Evolutionary conservation across 768 basidiomycete genomes (phyloP), one percentile per base, ranked within the genome.

Genomic region (Hygrophoropsis aurantiaca): DNA sequence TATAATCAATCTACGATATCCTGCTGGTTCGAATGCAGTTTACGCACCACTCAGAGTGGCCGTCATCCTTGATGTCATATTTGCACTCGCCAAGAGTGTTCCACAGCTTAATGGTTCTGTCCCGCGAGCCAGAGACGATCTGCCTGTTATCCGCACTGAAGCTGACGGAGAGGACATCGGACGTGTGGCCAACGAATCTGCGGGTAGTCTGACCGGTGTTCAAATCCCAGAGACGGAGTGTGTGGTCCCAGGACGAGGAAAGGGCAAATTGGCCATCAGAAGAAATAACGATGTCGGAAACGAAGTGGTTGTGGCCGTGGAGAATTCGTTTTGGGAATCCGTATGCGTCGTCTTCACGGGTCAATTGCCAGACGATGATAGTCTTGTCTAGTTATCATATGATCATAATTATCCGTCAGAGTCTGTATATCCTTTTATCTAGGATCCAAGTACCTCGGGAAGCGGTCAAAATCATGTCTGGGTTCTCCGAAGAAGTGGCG

Each of bases 351-450:
- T 94, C 88, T 51, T 90, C 88, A 56, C 97, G 90, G 59, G 95
- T 97, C 66, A 99, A 78, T 69, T 93, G 89, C 97, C 97, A 99
- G 66, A 97, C 94, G 67, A 99, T 97, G 78, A 97, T 91, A 46
- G 93, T 97, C 84, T 97, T 98, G 87, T 99, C 97, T 95, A 68
- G n/a, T n/a, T n/a, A n/a, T n/a, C n/a, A n/a, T n/a, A n/a, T n/a
- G n/a, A n/a, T n/a, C n/a, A n/a, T n/a, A n/a, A 53, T 55, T 53
- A 57, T 55, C 36, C 49, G 50, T 46, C 50, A 61, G 57, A 60
- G 58, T 55, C 56, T 61, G 59, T 49, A 42, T 53, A 47, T 19
- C 35, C 51, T 9, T 36, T 10, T 26, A 34, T 23, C 26, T 40
- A 45, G 8, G 30, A 32, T 46, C 49, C 37, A 72, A 61, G 59